Evolutionary conservation across 345 rosid genomes (phyloP).

Genomic region (Lumnitzera littorea): DNA sequence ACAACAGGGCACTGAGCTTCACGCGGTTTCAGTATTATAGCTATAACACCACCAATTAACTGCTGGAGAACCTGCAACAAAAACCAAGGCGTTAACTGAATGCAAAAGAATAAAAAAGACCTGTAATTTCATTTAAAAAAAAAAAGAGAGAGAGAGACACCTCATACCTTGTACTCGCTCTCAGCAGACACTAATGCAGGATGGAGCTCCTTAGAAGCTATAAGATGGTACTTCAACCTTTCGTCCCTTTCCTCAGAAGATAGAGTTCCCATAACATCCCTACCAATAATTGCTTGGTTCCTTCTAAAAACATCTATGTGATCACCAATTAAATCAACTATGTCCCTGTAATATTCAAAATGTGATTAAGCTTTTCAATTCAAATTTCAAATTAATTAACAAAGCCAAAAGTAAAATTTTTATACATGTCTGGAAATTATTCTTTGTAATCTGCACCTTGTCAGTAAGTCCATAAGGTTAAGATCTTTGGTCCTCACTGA

Average conservation of each 20-base stretch:
- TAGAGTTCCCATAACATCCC: slow-evolving; percentile 79
- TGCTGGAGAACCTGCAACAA: slow-evolving; percentile 67
- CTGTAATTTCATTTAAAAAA: background rate
- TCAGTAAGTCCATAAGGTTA: slow-evolving; percentile 79
- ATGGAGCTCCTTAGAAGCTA: slow-evolving; percentile 86
- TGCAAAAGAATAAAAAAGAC: slow-evolving; percentile 8
- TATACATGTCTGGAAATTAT: background rate
- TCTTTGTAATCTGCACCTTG: slow-evolving; percentile 37
- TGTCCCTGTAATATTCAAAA: slow-evolving; percentile 62
- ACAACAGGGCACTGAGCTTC: slow-evolving; percentile 95
- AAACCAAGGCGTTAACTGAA: slow-evolving; percentile 5
- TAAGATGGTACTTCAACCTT: slow-evolving; percentile 80
- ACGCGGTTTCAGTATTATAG: slow-evolving; percentile 71
- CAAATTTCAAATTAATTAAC: background rate
- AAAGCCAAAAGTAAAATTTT: background rate
- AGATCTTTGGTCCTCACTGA: slow-evolving; percentile 75
- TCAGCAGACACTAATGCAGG: slow-evolving; percentile 81
- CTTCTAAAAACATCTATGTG: slow-evolving; percentile 90
- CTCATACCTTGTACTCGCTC: slow-evolving; percentile 99
- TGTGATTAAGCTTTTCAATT: background rate
- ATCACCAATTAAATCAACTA: slow-evolving; percentile 82
- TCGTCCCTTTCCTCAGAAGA: slow-evolving; percentile 93
- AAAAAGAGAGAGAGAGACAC: background rate
- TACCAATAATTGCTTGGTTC: slow-evolving; percentile 82
- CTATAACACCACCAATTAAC: slow-evolving; percentile 75